Evolutionary conservation across 148 eudicot genomes (phyloP).

Genomic region (Chenopodium quinoa): DNA sequence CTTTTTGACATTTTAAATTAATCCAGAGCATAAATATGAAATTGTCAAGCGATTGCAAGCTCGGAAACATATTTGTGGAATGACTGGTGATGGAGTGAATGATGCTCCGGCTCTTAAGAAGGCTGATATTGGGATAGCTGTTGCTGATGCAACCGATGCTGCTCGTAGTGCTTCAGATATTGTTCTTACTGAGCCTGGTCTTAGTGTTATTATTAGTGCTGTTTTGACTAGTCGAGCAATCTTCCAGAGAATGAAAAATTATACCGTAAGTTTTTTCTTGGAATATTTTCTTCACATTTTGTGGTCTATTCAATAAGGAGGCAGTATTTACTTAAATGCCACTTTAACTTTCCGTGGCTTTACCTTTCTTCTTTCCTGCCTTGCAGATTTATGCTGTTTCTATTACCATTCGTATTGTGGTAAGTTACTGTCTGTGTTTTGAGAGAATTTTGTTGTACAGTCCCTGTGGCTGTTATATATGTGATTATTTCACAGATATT

Average conservation of each 20-base stretch:
- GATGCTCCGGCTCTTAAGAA: slow-evolving; percentile 99
- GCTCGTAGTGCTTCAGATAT: slow-evolving; percentile 99
- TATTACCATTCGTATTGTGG: slow-evolving; percentile 98
- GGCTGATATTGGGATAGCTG: slow-evolving; percentile 99
- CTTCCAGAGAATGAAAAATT: slow-evolving; percentile 98
- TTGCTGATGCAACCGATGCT: slow-evolving; percentile 98
- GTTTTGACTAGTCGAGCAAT: slow-evolving; percentile 97
- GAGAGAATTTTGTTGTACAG: background rate
- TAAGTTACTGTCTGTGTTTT: slow-evolving; percentile 36
- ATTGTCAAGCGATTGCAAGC: slow-evolving; percentile 98
- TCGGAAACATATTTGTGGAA: slow-evolving; percentile 96
- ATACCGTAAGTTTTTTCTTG: slow-evolving; percentile 53
- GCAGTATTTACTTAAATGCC: background rate
- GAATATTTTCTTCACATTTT: background rate
- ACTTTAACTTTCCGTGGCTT: background rate
- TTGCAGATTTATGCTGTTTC: slow-evolving; percentile 97
- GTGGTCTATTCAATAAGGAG: background rate
- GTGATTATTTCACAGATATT: background rate
- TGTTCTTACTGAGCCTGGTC: slow-evolving; percentile 98
- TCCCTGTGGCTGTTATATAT: background rate
- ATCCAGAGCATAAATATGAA: slow-evolving; percentile 92
- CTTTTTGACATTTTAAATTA: slow-evolving; percentile 20
- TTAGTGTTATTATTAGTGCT: slow-evolving; percentile 96
- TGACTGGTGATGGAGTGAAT: slow-evolving; percentile 99
- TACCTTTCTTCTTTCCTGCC: background rate